phyloP scores from a whole-genome alignment of 352 stramenopile species.

The Phytopythium delawarense region DNA sequence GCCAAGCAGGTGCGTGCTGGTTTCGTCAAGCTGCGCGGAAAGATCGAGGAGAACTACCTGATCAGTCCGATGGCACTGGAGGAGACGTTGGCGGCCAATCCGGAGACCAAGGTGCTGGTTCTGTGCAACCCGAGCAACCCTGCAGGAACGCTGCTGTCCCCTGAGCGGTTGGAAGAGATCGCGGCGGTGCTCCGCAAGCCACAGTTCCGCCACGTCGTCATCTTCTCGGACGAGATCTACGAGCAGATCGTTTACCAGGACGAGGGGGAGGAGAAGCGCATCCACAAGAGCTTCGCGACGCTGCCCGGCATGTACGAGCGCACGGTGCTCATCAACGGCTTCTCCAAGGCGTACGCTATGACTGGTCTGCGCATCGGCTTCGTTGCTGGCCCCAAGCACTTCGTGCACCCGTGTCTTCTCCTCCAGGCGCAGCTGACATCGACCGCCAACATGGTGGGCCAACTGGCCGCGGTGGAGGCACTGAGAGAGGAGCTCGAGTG shows the following conservation, averaged over 20 bases:
- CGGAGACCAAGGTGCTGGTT: conserved; percentile 86
- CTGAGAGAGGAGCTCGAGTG: conserved; percentile 77
- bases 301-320: conserved; percentile 84
- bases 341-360: conserved; percentile 97
- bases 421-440: conserved; percentile 97
- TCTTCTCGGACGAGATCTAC: conserved; percentile 96
- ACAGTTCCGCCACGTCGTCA: conserved; percentile 69
- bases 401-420: conserved; percentile 85
- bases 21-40: conserved; percentile 88
- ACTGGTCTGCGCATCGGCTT: conserved; percentile 93
- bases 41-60: conserved; percentile 87
- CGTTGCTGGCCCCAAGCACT: conserved; percentile 62
- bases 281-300: conserved; percentile 64
- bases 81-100: conserved; percentile 57
- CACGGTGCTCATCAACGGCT: conserved; percentile 95
- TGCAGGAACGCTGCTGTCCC: conserved; percentile 66
- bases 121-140: conserved; percentile 49
- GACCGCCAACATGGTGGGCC: conserved; percentile 90
- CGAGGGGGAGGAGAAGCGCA: conserved; percentile 38
- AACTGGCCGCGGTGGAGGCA: conserved; percentile 89
- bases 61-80: conserved; percentile 83
- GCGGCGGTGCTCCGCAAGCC: conserved; percentile 50
- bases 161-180: conserved; percentile 48
- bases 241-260: conserved; percentile 92
- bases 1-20: conserved; percentile 83